phyloP scores from a whole-genome alignment of 257 asterid genomes.

The Solanum appendiculatum region DNA sequence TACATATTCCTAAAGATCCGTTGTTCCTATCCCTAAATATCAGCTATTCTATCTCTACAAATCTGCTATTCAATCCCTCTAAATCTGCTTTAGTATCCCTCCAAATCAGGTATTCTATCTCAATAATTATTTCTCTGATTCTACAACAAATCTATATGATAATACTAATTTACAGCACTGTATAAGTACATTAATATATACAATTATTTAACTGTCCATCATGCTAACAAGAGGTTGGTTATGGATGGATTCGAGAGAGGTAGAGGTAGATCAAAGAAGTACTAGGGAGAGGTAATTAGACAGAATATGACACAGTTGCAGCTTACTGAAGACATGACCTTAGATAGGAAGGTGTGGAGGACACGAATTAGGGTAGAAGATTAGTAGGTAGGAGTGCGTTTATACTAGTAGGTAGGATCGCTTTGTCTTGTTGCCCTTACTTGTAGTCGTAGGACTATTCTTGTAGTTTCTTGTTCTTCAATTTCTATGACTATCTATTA shows the following conservation, averaged over 20 bases:
- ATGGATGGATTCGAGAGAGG: not conserved
- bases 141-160: too few relatives aligned
- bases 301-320: not conserved
- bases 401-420: not conserved
- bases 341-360: not conserved
- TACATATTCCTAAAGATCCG: too few relatives aligned
- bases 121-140: too few relatives aligned
- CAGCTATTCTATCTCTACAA: too few relatives aligned
- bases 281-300: not conserved
- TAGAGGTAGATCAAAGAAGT: not conserved
- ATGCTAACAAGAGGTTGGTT: not conserved
- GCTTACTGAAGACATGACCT: not conserved
- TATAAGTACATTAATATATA: too few relatives aligned
- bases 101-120: too few relatives aligned
- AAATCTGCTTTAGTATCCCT: too few relatives aligned
- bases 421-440: not conserved
- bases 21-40: too few relatives aligned
- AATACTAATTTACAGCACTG: too few relatives aligned
- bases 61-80: too few relatives aligned
- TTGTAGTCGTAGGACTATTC: not conserved
- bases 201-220: too few relatives aligned
- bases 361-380: not conserved
- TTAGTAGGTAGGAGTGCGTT: not conserved
- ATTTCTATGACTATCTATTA: not conserved
- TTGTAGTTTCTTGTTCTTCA: not conserved